A percentile compares a stretch with the other conserved stretches of the same genome.
Conservation (phyloP, 192 early-diverging fungal genomes). For the Gamsiella multidivaricata region DNA sequence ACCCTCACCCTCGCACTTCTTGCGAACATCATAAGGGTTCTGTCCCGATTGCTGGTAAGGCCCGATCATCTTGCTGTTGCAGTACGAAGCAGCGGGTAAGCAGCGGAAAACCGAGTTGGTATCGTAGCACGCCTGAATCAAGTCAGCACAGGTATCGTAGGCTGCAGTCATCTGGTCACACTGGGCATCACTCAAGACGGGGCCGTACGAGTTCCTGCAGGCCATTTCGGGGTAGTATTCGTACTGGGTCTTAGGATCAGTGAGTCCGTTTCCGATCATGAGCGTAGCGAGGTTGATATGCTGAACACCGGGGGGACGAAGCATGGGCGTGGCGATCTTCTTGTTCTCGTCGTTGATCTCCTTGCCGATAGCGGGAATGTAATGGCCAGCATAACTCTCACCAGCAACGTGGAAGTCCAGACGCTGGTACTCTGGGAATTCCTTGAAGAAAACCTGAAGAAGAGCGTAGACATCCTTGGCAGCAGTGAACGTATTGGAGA, state of each 20-base stretch:
- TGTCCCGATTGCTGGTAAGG: constrained; percentile 85
- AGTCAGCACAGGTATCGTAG: constrained; percentile 77
- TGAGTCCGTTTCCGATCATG: constrained; percentile 92
- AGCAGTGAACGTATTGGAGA: constrained; percentile 77
- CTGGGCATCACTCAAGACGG: constrained; percentile 77
- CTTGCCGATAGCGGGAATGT: constrained; percentile 89
- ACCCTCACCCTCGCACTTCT: constrained; percentile 81
- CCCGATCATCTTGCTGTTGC: constrained; percentile 82
- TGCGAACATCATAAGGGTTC: constrained; percentile 96
- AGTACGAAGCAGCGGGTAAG: constrained; percentile 86
- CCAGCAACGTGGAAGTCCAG: constrained; percentile 90
- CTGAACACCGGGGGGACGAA: constrained; percentile 47
- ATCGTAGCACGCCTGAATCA: constrained; percentile 89
- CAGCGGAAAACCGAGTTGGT: constrained; percentile 81
- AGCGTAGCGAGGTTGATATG: constrained; percentile 79
- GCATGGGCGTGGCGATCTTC: constrained; percentile 50
- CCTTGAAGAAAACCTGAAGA: constrained; percentile 90
- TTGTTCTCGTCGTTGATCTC: constrained; percentile 86
- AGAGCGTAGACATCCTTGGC: constrained; percentile 93
- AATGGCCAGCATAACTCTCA: constrained; percentile 92
- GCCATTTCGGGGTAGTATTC: constrained; percentile 86
- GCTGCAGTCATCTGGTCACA: constrained; percentile 81
- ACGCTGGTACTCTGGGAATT: constrained; percentile 84
- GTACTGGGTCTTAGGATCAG: constrained; percentile 90
- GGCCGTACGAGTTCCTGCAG: constrained; percentile 78